These are phyloP conservation scores for Cyberlindnera euphorbiiphila DNA, from an alignment of 805 yeast species.

Conservation along the genomic window DNA sequence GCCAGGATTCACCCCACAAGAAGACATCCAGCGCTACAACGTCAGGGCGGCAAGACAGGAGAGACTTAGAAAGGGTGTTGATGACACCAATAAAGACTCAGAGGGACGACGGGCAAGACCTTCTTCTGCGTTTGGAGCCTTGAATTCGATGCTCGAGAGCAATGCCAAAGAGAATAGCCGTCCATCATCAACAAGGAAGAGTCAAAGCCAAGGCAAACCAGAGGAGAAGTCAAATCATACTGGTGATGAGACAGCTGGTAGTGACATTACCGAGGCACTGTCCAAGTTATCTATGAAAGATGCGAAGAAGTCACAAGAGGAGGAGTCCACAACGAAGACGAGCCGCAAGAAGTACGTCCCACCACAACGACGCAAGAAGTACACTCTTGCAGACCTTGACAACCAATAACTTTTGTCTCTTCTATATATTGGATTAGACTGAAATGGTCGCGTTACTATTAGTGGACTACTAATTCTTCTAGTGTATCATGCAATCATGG, in stretches of 20 bases:
- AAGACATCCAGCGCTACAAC: slow-evolving; percentile 21
- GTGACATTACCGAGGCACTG: not conserved
- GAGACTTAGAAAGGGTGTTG: no score
- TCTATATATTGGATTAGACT: no score
- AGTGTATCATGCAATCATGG: not conserved
- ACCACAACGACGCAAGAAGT: slow-evolving; percentile 14
- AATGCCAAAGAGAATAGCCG: not conserved
- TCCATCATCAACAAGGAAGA: no score
- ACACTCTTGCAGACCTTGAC: slow-evolving; percentile 18
- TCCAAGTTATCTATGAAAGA: not conserved
- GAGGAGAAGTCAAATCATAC: not conserved
- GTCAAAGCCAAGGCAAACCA: no score
- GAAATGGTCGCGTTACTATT: no score
- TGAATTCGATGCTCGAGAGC: not conserved
- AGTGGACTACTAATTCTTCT: no score
- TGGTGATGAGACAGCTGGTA: not conserved
- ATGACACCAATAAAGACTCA: no score
- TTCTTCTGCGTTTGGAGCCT: slow-evolving; percentile 1
- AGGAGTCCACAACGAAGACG: no score
- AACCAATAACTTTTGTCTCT: slow-evolving; percentile 1
- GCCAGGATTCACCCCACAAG: slow-evolving; percentile 25
- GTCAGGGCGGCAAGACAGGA: slow-evolving; percentile 13
- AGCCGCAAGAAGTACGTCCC: slow-evolving; percentile 13
- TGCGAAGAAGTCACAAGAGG: no score
- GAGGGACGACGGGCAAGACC: not conserved